A percentile compares a stretch with the other conserved stretches of the same genome.
phyloP scores from a whole-genome alignment of 768 basidiomycete genomes.

The Leccinellum luteum region DNA sequence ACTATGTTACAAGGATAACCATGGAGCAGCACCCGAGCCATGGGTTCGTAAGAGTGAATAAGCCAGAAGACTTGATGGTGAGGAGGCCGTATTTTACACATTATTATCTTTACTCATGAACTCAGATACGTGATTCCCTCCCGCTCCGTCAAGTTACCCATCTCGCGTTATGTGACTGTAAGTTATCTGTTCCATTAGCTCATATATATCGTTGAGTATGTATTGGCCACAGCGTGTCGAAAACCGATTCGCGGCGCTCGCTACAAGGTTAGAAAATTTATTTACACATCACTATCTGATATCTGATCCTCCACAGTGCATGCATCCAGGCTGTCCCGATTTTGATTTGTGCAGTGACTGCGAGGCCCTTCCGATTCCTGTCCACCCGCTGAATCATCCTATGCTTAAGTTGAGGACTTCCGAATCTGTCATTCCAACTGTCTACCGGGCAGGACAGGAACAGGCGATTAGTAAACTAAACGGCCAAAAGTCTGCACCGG shows the following conservation, averaged over 20 bases:
- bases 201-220: not conserved
- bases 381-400: slow-evolving; percentile 71
- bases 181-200: slow-evolving; percentile 2
- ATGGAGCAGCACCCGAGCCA: slow-evolving; percentile 74
- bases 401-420: slow-evolving; percentile 68
- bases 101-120: not conserved
- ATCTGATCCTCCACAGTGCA: slow-evolving; percentile 52
- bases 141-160: slow-evolving; percentile 35
- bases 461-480: not conserved
- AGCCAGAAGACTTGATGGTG: slow-evolving; percentile 57
- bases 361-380: slow-evolving; percentile 74
- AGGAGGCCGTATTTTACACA: slow-evolving; percentile 17
- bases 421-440: slow-evolving; percentile 47
- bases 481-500: not conserved
- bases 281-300: not conserved
- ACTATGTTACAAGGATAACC: slow-evolving; percentile 47
- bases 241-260: slow-evolving; percentile 58
- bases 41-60: slow-evolving; percentile 62
- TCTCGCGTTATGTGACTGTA: slow-evolving; percentile 59
- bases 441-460: slow-evolving; percentile 31
- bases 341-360: slow-evolving; percentile 80
- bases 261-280: slow-evolving; percentile 56
- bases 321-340: slow-evolving; percentile 73
- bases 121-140: slow-evolving; percentile 31
- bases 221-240: slow-evolving; percentile 38